Evolutionary conservation across 1,284 basidiomycete species (phyloP), one percentile per base, ranked within the genome.

Genomic region (Leccinum griseonigrum): DNA sequence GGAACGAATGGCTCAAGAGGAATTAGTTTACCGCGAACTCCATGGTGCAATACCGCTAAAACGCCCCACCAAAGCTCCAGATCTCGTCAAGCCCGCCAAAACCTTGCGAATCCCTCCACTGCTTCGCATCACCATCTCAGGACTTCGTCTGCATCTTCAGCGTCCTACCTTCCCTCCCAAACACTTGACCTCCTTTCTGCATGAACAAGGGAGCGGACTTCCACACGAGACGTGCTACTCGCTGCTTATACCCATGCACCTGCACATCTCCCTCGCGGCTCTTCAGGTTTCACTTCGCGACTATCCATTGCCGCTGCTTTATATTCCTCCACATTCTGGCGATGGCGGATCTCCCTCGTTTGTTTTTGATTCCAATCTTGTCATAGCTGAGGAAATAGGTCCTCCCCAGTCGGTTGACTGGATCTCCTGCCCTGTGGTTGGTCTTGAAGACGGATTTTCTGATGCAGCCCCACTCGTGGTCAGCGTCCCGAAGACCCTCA

Each of bases 351-450:
- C 74, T 36, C 74, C 81, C 13, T 82, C 86, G 1, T 84, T 89
- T 75, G 79, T 83, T 36, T 89, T 95, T 69, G 85, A 90, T 64
- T 88, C 89, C 11, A 90, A 95, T 67, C 76, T 98, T 43, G 91
- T 97, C 62, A 83, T 98, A 55, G 95, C 89, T 1, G 97, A 99
- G 76, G 95, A 98, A 77, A 85, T 95, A 74, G 90, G 92, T 1
- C 83, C 84, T 2, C 77, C 82, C 0, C 77, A 85, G 43, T 92
- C 92, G 0, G 84, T 91, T 28, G 83, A 92, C 59, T 91, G 90
- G 84, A 78, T 95, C 31, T 76, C 85, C 5, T 90, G 88, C 66
- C 78, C 81, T 6, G 79, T 96, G 58, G 77, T 91, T 48, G 80
- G 83, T 22, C 72, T 75, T 2, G 77, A 84, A 55, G 80, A 83